Base-by-base conservation (phyloP, 305 asterid species). In the Solanum hybrid region DNA sequence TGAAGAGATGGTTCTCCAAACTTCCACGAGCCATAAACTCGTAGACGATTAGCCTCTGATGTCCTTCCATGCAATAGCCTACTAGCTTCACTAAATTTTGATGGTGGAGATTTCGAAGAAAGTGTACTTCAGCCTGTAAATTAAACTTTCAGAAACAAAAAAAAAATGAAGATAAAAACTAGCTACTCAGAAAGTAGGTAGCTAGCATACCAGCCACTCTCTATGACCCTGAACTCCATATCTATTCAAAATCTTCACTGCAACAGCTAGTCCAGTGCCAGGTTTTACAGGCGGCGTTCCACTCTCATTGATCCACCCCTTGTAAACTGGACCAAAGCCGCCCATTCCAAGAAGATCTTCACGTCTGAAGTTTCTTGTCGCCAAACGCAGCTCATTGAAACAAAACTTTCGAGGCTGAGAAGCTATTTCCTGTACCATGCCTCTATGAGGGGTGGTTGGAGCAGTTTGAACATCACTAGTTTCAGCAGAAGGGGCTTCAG, bases 141-240 rank as follows among this genome's bases (percentile, higher is more conserved):
- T 88, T 60, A 34, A 36, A 60, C 42, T 13, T 85, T 15, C n/a
- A 15, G 69, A 86, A 24, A 60, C 2, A 31, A 10, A 38, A 19
- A 37, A 38, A 40, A n/a, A 51, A 51, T 26, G 69, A 40, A 81
- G 86, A 40, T 22, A 40, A 79, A 79, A 79, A 15, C 0, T 1
- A 56, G 3, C 32, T 38, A 10, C 45, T 38, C 56, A 80, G 69
- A 40, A 80, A 87, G 86, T 29, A 38, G 69, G 24, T 56, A 56
- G 29, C 94, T 45, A 56, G 32, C 94, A 3, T 95, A 96, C 99
- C 32, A 95, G 94, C 98, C 99, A 97, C 92, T 97, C 99, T 91
- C 91, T 95, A 89, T 97, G 98, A 89, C 99, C 99, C 92, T 97
- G 99, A 90, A 95, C 94, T 24, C 99, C 99, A 32, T 94, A 93